Evolutionary conservation across 2,329 filamentous ascomycete species (phyloP).

Genomic region (Ilyonectria destructans): DNA sequence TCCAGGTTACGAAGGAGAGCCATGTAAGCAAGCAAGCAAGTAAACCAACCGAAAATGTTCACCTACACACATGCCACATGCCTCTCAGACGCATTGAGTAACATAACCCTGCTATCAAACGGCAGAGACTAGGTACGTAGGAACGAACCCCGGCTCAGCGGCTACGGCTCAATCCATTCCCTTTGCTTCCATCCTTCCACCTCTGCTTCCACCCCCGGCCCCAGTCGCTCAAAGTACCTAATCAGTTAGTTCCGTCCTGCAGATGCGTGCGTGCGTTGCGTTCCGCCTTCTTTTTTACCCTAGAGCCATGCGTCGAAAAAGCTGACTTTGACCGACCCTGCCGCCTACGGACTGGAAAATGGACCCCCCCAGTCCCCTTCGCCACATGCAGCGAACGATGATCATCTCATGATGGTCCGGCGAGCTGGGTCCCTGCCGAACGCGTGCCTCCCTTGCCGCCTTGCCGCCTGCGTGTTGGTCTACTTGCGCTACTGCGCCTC

Average conservation of each 20-base stretch:
- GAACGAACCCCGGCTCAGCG: not conserved
- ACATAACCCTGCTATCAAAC: not conserved
- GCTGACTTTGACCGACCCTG: constrained; percentile 8
- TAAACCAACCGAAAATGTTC: not conserved
- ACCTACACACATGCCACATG: not conserved
- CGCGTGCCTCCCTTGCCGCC: constrained; percentile 31
- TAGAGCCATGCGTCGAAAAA: constrained; percentile 4
- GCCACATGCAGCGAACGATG: constrained; percentile 44
- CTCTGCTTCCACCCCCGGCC: not conserved
- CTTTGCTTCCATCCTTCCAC: constrained; percentile 7
- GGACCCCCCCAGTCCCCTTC: constrained; percentile 6
- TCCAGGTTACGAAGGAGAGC: not conserved
- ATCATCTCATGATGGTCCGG: constrained; percentile 49
- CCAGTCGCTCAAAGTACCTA: constrained; percentile 4
- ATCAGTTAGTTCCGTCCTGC: constrained; percentile 13
- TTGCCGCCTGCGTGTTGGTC: constrained; percentile 25
- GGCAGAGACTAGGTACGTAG: not conserved
- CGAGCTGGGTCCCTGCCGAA: constrained; percentile 38
- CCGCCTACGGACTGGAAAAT: constrained; percentile 13
- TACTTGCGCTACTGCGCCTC: constrained; percentile 17
- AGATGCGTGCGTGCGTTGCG: constrained; percentile 7
- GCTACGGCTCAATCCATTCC: not conserved
- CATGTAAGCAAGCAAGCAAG: not conserved
- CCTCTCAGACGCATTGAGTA: not conserved
- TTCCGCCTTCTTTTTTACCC: constrained; percentile 23